These are phyloP conservation scores for Rhodotorula sp. DNA, from an alignment of 1,284 basidiomycete species.

Conservation along the genomic window DNA sequence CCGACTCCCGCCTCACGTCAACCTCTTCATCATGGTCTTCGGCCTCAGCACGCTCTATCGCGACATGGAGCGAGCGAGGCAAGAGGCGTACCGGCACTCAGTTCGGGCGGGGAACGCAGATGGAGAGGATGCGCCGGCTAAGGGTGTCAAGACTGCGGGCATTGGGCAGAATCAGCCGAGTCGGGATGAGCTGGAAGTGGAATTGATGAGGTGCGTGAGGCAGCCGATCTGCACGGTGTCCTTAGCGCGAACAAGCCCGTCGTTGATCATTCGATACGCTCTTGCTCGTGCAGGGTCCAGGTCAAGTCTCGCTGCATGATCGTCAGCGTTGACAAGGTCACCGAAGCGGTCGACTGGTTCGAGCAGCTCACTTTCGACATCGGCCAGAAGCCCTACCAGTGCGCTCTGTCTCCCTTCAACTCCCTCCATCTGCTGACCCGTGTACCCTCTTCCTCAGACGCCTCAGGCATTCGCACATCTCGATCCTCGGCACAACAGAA, in stretches of 20 bases:
- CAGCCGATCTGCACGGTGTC: too few relatives aligned
- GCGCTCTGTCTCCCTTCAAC: slow-evolving; percentile 1
- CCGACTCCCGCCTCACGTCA: slow-evolving; percentile 19
- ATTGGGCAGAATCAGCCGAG: slow-evolving; percentile 27
- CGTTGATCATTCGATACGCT: background rate
- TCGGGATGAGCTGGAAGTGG: slow-evolving; percentile 29
- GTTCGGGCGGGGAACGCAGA: background rate
- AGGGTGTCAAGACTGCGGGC: slow-evolving; percentile 17
- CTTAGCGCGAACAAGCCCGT: too few relatives aligned
- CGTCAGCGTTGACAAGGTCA: slow-evolving; percentile 28
- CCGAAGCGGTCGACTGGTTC: slow-evolving; percentile 39
- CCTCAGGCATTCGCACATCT: slow-evolving; percentile 34
- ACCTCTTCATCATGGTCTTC: slow-evolving; percentile 35
- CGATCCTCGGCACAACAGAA: slow-evolving; percentile 36
- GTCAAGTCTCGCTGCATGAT: slow-evolving; percentile 29
- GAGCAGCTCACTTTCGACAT: slow-evolving; percentile 41
- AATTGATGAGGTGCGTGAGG: slow-evolving; percentile 27
- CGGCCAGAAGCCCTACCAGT: slow-evolving; percentile 43
- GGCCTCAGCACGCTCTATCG: slow-evolving; percentile 23
- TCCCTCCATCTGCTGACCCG: background rate
- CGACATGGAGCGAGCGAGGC: slow-evolving; percentile 20
- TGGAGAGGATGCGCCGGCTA: background rate
- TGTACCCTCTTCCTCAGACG: slow-evolving; percentile 16
- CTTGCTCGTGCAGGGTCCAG: slow-evolving; percentile 15
- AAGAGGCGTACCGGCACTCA: slow-evolving; percentile 21